Evolutionary conservation across 306 rosid genomes (phyloP).

Genomic region (Ormosia emarginata): DNA sequence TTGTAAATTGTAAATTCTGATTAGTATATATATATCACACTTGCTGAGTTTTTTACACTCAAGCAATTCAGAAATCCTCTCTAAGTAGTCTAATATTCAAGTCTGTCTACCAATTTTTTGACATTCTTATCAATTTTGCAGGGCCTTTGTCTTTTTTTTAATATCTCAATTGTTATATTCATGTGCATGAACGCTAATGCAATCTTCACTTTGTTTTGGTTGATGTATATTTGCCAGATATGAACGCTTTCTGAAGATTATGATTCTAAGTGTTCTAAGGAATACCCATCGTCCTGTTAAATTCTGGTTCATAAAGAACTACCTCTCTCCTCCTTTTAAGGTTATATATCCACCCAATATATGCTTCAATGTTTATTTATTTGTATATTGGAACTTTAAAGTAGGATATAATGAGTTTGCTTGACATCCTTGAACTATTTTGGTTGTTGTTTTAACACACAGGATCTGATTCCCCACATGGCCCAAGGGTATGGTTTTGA

Average conservation of each 20-base stretch:
- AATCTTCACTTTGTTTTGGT: slow-evolving; percentile 16
- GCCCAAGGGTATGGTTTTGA: slow-evolving; percentile 91
- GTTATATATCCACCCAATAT: slow-evolving; percentile 31
- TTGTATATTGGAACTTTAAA: slow-evolving; percentile 4
- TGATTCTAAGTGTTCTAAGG: slow-evolving; percentile 94
- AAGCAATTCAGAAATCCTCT: too few relatives aligned
- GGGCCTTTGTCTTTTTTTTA: too few relatives aligned
- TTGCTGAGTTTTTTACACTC: too few relatives aligned
- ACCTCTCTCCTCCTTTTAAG: slow-evolving; percentile 96
- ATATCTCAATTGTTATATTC: too few relatives aligned
- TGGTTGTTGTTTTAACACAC: slow-evolving; percentile 21
- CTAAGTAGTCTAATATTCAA: too few relatives aligned
- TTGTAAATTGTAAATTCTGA: too few relatives aligned
- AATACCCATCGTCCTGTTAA: slow-evolving; percentile 91
- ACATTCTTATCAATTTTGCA: too few relatives aligned
- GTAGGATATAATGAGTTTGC: background rate
- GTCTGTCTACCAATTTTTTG: too few relatives aligned
- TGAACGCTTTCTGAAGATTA: slow-evolving; percentile 92
- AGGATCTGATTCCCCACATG: slow-evolving; percentile 95
- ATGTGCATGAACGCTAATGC: background rate
- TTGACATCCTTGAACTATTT: slow-evolving; percentile 23
- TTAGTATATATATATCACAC: too few relatives aligned
- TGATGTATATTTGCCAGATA: slow-evolving; percentile 58
- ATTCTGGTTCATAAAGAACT: slow-evolving; percentile 99
- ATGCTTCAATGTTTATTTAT: background rate